Base-by-base conservation (phyloP, 164 flowering plant genomes). In the Annona squamosa region DNA sequence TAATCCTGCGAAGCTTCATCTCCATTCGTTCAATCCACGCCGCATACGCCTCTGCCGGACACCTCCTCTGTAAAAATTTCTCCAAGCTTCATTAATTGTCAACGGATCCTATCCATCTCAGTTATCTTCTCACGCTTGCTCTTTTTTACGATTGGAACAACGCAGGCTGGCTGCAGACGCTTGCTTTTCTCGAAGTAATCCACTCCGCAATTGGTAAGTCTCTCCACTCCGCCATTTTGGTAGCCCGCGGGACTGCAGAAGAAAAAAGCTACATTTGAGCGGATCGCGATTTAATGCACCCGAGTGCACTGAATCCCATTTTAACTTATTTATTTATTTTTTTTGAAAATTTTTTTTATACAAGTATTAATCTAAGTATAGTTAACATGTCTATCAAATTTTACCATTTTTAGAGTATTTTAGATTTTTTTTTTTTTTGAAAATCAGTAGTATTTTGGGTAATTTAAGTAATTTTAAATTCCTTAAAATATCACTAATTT, bases 151-250 rank as follows among this genome's bases (percentile, higher is more conserved):
- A 26, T 26, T 26, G 37, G 37, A 26, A 26, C 37, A 64, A 5
- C 63, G 73, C 71, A 93, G 96, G 87, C 85, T 76, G 86, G 44
- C 77, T 88, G 80, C 96, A 91, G 82, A 74, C 82, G 19, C 48
- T 74, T 81, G 80, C 94, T 0, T 85, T 89, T 77, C 65, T 88
- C 85, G 98, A 91, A 83, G 94, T 91, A 67, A 43, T 91, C 43
- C 96, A 91, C 77, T 94, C 92, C 62, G 94, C 91, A 47, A 64
- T 88, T 68, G 98, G 97, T 91, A 77, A 46, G 83, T 47, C 56
- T 10, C 16, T 5, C 62, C 18, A 16, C 13, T 52, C 67, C 18
- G 13, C 48, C 42, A 1, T 16, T 44, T 16, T 57, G 4, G 17
- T 42, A 61, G 37, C n/a, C 63, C 3, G 43, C 19, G 10, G 46